Evolutionary conservation across 2,329 filamentous ascomycete species (phyloP).

Genomic region (Alternaria infectoria): DNA sequence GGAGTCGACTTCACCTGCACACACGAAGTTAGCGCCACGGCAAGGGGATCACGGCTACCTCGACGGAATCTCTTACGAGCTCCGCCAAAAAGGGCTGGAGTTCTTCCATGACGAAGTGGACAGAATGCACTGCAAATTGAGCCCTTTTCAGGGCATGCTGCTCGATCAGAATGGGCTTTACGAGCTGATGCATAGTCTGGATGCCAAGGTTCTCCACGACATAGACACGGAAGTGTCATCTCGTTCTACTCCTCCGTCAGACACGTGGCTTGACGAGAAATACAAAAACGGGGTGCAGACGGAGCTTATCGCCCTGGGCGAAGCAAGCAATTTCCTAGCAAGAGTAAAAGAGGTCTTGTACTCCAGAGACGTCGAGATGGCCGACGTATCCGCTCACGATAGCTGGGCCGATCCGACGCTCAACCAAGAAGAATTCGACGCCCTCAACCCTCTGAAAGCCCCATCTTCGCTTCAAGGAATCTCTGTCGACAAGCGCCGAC

Average conservation of each 20-base stretch:
- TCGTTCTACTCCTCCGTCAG: not conserved
- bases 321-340: not conserved
- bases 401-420: not conserved
- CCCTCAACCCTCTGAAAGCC: not conserved
- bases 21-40: not conserved
- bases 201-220: not conserved
- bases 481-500: not conserved
- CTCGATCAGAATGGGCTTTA: not conserved
- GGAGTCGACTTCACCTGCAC: not conserved
- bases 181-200: not conserved
- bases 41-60: not conserved
- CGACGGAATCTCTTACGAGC: not conserved
- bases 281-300: not conserved
- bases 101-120: not conserved
- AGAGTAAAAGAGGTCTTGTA: not conserved
- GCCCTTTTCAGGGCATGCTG: not conserved
- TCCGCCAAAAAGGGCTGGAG: not conserved
- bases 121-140: not conserved
- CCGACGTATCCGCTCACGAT: not conserved
- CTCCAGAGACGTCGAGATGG: not conserved
- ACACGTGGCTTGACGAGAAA: not conserved
- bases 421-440: not conserved
- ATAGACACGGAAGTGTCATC: not conserved
- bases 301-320: not conserved
- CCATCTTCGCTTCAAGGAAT: not conserved